Conservation (phyloP, 306 rosid species). For the Rubus parviflorus region DNA sequence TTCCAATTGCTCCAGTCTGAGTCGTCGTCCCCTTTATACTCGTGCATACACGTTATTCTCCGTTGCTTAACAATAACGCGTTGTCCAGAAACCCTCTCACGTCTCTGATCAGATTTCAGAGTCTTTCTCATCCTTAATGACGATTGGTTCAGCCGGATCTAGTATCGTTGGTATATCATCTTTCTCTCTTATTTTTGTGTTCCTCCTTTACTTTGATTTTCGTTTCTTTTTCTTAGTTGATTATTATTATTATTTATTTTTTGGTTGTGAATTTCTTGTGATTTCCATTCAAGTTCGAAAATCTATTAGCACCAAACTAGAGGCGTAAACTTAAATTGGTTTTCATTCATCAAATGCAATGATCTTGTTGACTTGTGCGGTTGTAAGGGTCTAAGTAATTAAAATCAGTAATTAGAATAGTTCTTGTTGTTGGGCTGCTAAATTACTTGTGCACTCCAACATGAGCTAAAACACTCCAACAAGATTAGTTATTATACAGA, state of each 20-base stretch:
- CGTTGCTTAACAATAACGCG: background rate
- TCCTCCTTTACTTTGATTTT: background rate
- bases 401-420: too few species aligned
- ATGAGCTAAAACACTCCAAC: background rate
- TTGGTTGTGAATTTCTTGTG: background rate
- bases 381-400: background rate
- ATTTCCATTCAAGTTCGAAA: background rate
- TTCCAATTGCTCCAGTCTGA: background rate
- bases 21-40: background rate
- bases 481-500: background rate
- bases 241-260: background rate
- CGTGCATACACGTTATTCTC: background rate
- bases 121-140: slow-evolving; percentile 5
- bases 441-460: background rate
- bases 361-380: background rate
- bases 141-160: slow-evolving; percentile 25
- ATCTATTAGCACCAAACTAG: background rate
- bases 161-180: slow-evolving; percentile 13
- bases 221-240: background rate
- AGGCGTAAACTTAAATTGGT: background rate
- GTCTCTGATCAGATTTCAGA: slow-evolving; percentile 6
- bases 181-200: background rate
- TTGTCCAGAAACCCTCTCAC: background rate
- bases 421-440: background rate
- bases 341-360: background rate